phyloP scores from a whole-genome alignment of 768 basidiomycete species.

The Phylloporus arenicola region DNA sequence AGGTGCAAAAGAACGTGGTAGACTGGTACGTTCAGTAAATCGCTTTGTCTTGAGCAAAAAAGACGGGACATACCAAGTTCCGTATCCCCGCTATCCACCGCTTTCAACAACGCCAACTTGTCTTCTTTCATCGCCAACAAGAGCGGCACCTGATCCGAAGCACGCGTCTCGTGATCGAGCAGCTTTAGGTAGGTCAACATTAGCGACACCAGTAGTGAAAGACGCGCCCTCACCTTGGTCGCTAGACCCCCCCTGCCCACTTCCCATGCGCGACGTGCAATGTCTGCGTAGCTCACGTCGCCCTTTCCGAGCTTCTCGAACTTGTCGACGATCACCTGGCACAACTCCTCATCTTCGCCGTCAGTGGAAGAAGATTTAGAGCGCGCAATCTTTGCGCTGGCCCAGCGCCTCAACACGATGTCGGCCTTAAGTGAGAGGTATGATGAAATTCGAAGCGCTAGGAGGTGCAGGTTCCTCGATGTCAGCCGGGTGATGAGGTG shows the following conservation, averaged over 20 bases:
- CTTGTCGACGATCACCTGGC: constrained; percentile 81
- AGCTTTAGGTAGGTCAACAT: constrained; percentile 42
- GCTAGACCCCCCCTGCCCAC: constrained; percentile 75
- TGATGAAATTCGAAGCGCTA: constrained; percentile 85
- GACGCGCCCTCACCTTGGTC: constrained; percentile 55
- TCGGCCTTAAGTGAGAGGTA: constrained; percentile 82
- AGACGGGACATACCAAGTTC: constrained; percentile 65
- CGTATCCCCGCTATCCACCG: constrained; percentile 91
- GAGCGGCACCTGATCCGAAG: constrained; percentile 92
- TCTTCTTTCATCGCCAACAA: constrained; percentile 94
- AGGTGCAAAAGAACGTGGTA: constrained; percentile 91
- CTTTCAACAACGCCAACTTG: constrained; percentile 77
- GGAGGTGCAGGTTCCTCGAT: constrained; percentile 82
- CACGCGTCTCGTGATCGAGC: constrained; percentile 83
- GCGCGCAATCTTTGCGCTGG: constrained; percentile 80
- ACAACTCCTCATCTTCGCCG: constrained; percentile 71
- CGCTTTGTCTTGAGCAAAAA: too few relatives aligned
- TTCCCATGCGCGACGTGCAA: constrained; percentile 91
- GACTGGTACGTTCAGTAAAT: constrained; percentile 43
- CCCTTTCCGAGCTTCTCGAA: constrained; percentile 75
- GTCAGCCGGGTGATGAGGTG: constrained; percentile 80
- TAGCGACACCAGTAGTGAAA: background rate
- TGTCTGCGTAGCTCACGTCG: constrained; percentile 89
- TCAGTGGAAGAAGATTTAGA: constrained; percentile 60
- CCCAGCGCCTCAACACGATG: constrained; percentile 92